Base-by-base conservation (phyloP, 2,329 filamentous ascomycete genomes). In the Pezicula radicicola region DNA sequence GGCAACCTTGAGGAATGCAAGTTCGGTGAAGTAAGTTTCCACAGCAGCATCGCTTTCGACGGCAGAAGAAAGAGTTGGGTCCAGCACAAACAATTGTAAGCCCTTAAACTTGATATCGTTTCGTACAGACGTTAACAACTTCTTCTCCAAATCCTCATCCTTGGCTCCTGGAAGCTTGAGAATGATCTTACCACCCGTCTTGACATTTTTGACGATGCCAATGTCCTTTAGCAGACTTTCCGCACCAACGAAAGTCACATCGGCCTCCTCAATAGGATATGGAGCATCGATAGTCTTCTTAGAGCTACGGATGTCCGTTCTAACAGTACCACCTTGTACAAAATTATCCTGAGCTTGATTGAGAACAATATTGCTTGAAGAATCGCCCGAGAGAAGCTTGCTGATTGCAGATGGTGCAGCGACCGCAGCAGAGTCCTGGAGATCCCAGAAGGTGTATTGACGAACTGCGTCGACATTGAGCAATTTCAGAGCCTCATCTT, bases 371-470 rank as follows among this genome's bases (percentile, higher is more conserved):
- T 85, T 83, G 63, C 64, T 79, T 70, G 74, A 88, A 70, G 74
- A 89, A 69, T 81, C 91, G 77, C 87, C 85, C 78, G 85, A 93
- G 77, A 77, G 81, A 12, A 84, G 66, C 52, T 72, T 75, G 56
- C 79, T 78, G 27, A 86, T 66, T 36, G 75, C 80, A 19, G 80
- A 72, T 10, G 91, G 86, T 1, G 90, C 85, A 53, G 76, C 76
- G 48, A 79, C 77, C 48, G 87, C 80, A 1, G 76, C 72, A 27
- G 91, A 91, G 68, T 85, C 81, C 65, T 96, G 93, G 39, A 89
- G 68, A 61, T 97, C 89, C 91, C 92, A 97, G 80, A 99, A 97
- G 12, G 86, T 87, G 74, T 94, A 97, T 71, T 97, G 89, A 69
- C 89, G 81, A 18, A 85, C 83, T 59, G 83, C 75, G 46, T 73